Base-by-base conservation (phyloP, 2,329 filamentous ascomycete genomes). In the Xylariaceae sp. region DNA sequence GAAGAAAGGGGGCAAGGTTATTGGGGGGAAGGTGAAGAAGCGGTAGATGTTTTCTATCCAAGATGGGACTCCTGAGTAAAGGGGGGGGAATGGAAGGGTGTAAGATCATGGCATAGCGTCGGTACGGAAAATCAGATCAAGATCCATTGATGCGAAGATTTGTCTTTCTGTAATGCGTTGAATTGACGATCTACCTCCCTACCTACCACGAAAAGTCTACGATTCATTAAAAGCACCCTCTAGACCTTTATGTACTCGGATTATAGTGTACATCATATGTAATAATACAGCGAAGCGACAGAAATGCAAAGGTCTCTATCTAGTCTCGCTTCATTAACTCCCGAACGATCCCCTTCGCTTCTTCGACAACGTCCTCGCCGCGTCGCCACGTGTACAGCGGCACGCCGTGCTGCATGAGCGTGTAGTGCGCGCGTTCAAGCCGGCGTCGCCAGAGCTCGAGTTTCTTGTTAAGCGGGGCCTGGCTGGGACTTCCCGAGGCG, bases 361-460 rank as follows among this genome's bases (percentile, higher is more conserved):
- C 87, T 0, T 78, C 77, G 58, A 84, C 78, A 6, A 90, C 87
- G 75, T 94, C 90, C 34, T 80, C 77, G 0, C 90, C 90, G 9
- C 81, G 82, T 48, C 88, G 80, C 90, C 90, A 94, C 17, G 82
- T 90, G 63, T 88, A 84, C 42, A 94, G 71, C 64, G 81, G 76
- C 0, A 94, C 87, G 3, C 87, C 87, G 45, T 85, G 77, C 4
- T 78, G 75, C n/a, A 83, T 82, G 8, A 93, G 77, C 45, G 77
- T 73, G 48, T 78, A 76, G 63, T 88, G 84, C 2, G 89, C 89
- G 50, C 83, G 77, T 48, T 80, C 81, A 75, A 89, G 83, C 47
- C 90, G 77, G 58, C 86, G 81, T 62, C 80, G 78, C 90, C 89
- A 94, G 52, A 91, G 69, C 61, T 88, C 86, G 57, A 91, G 77